Base-by-base conservation (phyloP, 345 rosid genomes). In the Trapa incisa region DNA sequence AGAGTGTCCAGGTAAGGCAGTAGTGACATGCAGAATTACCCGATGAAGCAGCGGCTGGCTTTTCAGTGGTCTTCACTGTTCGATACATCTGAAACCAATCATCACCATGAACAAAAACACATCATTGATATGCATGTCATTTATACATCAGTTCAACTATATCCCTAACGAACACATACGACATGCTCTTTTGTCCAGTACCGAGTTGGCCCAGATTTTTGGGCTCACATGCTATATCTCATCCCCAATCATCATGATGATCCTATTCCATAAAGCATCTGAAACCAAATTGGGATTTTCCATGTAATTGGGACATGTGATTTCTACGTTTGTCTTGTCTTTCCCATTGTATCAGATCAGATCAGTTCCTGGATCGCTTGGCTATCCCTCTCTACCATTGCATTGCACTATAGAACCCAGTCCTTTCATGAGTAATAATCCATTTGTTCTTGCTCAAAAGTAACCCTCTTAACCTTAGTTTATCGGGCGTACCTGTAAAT, bases 31-130 rank as follows among this genome's bases (percentile, higher is more conserved):
- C 14, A n/a, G 9, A 56, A 45, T 76, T 87, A 89, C 96, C 96
- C 70, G 96, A 87, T 68, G 90, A 89, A 79, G 84, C 86, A 79
- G 84, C 86, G 65, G 86, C 91, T 68, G 96, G 80, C 75, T 82
- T 89, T 80, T 85, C 91, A 74, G 96, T 89, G 69, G 92, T 85
- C 84, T 87, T 89, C 61, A 89, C 91, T 74, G 96, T 89, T 78
- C 96, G 83, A 81, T 89, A 89, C 96, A 89, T 89, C 96, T 89
- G 83, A 75, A 78, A 73, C 10, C 35, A 6, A 2, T 38, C 63
- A 71, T 48, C 43, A 50, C 38, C 58, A 64, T 22, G 29, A 22
- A 22, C 29, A 22, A 22, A 22, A 22, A 22, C 29, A 22, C 29
- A 22, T 22, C 29, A 22, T 22, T 22, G 29, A 22, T 22, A 50